phyloP scores from a whole-genome alignment of 2,329 filamentous ascomycete species.

The Orbilia oligospora region DNA sequence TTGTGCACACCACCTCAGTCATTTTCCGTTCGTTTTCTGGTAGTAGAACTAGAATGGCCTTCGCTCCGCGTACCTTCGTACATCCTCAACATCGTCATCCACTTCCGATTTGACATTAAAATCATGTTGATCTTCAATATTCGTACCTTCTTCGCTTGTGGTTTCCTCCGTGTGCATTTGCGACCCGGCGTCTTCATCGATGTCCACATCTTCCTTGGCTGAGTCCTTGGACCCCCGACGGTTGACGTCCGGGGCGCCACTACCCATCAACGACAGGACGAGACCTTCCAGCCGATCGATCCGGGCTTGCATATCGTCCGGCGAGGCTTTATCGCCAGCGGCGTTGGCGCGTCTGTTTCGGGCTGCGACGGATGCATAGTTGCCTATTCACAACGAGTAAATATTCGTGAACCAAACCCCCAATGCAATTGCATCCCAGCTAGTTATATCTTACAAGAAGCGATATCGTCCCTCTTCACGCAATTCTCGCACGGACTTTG shows the following conservation, averaged over 20 bases:
- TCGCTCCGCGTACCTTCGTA: slow-evolving; percentile 64
- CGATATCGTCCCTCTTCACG: slow-evolving; percentile 84
- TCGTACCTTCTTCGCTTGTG: slow-evolving; percentile 57
- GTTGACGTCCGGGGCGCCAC: slow-evolving; percentile 51
- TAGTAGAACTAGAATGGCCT: slow-evolving; percentile 70
- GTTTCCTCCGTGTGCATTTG: slow-evolving; percentile 62
- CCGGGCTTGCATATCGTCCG: slow-evolving; percentile 98
- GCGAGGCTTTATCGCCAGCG: slow-evolving; percentile 66
- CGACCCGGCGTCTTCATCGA: slow-evolving; percentile 71
- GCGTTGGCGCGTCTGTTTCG: slow-evolving; percentile 60
- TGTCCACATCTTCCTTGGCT: slow-evolving; percentile 71
- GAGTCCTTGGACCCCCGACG: slow-evolving; percentile 65
- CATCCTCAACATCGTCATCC: slow-evolving; percentile 72
- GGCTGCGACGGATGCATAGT: slow-evolving; percentile 55
- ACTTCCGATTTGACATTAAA: slow-evolving; percentile 70
- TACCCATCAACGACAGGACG: slow-evolving; percentile 91
- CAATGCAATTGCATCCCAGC: slow-evolving; percentile 61
- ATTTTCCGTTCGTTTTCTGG: slow-evolving; percentile 59
- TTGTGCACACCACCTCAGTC: slow-evolving; percentile 66
- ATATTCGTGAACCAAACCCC: slow-evolving; percentile 34
- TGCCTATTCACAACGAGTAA: slow-evolving; percentile 52
- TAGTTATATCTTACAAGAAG: slow-evolving; percentile 84
- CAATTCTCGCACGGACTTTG: slow-evolving; percentile 94
- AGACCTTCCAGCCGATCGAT: slow-evolving; percentile 95
- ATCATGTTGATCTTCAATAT: slow-evolving; percentile 67